Evolutionary conservation across 441 rosid species (phyloP).

Genomic region (Pelargonium myrrhifolium): DNA sequence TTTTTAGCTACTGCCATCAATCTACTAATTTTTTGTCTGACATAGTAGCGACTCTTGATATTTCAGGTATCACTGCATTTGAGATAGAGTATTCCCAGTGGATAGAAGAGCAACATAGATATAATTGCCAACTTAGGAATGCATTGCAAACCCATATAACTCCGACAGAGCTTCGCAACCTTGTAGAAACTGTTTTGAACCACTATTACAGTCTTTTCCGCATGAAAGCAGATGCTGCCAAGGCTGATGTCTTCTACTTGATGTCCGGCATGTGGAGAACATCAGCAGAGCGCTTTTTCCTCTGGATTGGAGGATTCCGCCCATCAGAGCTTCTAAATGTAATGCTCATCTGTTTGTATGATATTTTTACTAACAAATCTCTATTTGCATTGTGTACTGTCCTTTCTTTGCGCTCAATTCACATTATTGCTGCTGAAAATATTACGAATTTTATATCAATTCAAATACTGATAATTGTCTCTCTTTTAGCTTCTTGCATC

Average conservation of each 20-base stretch:
- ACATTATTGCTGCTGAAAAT: background rate
- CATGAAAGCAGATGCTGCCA: slow-evolving; percentile 51
- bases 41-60: slow-evolving; percentile 5
- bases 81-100: slow-evolving; percentile 62
- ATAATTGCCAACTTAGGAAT: slow-evolving; percentile 38
- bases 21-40: slow-evolving; percentile 13
- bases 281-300: slow-evolving; percentile 52
- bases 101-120: slow-evolving; percentile 54
- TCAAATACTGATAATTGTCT: no score
- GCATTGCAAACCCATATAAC: slow-evolving; percentile 45
- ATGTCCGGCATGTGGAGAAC: slow-evolving; percentile 65
- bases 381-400: background rate
- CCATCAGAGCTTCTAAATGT: slow-evolving; percentile 72
- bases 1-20: no score
- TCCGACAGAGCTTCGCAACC: slow-evolving; percentile 44
- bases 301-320: slow-evolving; percentile 63
- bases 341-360: no score
- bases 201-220: slow-evolving; percentile 57
- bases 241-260: slow-evolving; percentile 51
- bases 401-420: background rate
- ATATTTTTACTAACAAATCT: background rate
- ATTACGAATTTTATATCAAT: background rate
- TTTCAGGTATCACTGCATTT: slow-evolving; percentile 47
- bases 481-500: no score
- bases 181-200: slow-evolving; percentile 48